These are phyloP conservation scores for Xanthoceras sorbifolium DNA, from an alignment of 345 rosid species.

Conservation along the genomic window DNA sequence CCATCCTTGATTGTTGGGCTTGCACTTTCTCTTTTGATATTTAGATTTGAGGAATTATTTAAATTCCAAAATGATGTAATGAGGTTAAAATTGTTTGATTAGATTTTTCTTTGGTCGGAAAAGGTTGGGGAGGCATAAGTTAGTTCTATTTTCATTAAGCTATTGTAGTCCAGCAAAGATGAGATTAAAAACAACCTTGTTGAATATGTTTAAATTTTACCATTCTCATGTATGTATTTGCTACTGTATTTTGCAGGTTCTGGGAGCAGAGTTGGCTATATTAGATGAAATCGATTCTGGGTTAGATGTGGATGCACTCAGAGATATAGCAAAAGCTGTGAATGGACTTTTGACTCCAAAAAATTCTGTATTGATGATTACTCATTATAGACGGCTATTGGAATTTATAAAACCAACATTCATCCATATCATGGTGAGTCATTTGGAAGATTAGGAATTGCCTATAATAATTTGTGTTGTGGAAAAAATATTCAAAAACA, in stretches of 20 bases:
- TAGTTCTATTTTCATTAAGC: not conserved
- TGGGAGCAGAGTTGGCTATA: constrained; percentile 91
- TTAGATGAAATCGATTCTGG: constrained; percentile 98
- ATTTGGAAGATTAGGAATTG: not conserved
- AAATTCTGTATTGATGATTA: constrained; percentile 90
- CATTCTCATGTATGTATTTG: constrained; percentile 9
- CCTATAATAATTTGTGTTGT: not conserved
- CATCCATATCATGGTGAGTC: constrained; percentile 87
- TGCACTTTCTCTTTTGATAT: not conserved
- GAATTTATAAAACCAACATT: constrained; percentile 75
- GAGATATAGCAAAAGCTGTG: constrained; percentile 92
- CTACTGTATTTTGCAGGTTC: constrained; percentile 49
- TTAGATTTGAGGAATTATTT: constrained; percentile 7
- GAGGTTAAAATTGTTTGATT: not conserved
- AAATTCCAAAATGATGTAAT: not conserved
- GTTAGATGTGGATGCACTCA: constrained; percentile 88
- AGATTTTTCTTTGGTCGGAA: not conserved
- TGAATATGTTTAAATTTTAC: not conserved
- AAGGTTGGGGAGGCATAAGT: not conserved
- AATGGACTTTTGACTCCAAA: constrained; percentile 79
- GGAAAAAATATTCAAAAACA: not conserved
- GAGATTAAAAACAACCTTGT: not conserved
- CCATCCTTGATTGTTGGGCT: not conserved
- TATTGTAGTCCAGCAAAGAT: not conserved
- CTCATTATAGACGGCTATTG: constrained; percentile 83